Conservation (phyloP, 2,329 filamentous ascomycete genomes). For the Fonsecaea pedrosoi region DNA sequence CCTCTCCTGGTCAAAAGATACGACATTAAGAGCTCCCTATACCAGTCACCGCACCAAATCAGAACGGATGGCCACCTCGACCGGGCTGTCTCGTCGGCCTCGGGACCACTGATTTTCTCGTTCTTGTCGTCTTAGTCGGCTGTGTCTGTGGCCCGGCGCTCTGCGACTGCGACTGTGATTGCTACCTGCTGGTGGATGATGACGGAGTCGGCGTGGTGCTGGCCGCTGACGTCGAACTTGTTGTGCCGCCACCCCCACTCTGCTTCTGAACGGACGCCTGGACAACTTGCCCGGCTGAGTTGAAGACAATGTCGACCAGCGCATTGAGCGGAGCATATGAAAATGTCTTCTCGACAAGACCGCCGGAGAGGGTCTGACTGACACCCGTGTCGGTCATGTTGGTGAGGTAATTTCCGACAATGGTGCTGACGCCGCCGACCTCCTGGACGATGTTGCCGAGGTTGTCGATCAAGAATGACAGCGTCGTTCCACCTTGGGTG, state of each 20-base stretch:
- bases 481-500: constrained; percentile 61
- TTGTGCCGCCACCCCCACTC: constrained; percentile 12
- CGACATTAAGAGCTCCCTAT: too few relatives aligned
- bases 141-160: not conserved
- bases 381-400: constrained; percentile 63
- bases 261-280: constrained; percentile 48
- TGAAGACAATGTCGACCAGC: constrained; percentile 63
- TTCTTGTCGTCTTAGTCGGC: not conserved
- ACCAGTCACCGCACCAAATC: not conserved
- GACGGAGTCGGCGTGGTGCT: constrained; percentile 20
- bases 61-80: not conserved
- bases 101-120: not conserved
- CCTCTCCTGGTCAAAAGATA: too few relatives aligned
- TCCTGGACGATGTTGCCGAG: constrained; percentile 69
- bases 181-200: constrained; percentile 7
- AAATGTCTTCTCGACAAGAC: constrained; percentile 59
- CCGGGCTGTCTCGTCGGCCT: not conserved
- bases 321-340: constrained; percentile 58
- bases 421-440: constrained; percentile 60
- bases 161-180: not conserved
- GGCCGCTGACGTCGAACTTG: constrained; percentile 17
- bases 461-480: constrained; percentile 66
- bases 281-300: constrained; percentile 62
- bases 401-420: constrained; percentile 64
- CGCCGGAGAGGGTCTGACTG: constrained; percentile 29